phyloP scores from a whole-genome alignment of 2,329 filamentous ascomycete species.

The Madurella fahalii region DNA sequence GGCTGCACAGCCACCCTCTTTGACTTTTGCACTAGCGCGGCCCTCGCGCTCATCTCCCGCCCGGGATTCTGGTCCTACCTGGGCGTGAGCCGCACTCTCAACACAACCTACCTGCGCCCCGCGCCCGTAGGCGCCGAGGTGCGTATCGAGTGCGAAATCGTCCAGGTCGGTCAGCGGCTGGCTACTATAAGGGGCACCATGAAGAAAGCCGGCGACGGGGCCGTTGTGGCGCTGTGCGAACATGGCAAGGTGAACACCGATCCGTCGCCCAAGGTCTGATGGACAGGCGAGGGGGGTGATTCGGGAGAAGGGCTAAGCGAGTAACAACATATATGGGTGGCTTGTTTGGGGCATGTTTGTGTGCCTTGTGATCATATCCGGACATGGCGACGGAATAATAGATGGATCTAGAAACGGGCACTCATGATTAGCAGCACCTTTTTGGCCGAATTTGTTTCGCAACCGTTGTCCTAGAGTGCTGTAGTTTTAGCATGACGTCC shows the following conservation, averaged over 20 bases:
- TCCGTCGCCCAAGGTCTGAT: constrained; percentile 26
- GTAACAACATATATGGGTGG: too few species aligned
- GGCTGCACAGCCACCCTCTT: constrained; percentile 64
- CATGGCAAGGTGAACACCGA: constrained; percentile 64
- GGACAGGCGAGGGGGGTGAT: neutral
- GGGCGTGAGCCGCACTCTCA: constrained; percentile 63
- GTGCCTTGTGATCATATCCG: too few species aligned
- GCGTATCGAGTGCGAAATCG: constrained; percentile 52
- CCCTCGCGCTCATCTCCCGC: constrained; percentile 51
- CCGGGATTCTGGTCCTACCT: constrained; percentile 59
- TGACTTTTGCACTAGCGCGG: constrained; percentile 60
- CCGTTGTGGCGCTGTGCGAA: constrained; percentile 54
- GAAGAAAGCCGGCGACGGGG: constrained; percentile 48
- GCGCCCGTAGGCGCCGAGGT: constrained; percentile 49
- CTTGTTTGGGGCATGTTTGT: too few species aligned
- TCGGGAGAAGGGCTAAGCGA: too few species aligned
- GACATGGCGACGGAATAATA: too few species aligned
- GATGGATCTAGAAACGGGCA: too few species aligned
- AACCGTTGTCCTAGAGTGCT: too few species aligned
- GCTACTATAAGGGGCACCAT: constrained; percentile 52
- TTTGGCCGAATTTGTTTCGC: too few species aligned
- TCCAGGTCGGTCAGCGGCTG: constrained; percentile 54
- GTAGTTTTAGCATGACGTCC: too few species aligned
- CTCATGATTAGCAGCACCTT: too few species aligned
- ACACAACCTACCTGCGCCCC: constrained; percentile 64